Base-by-base conservation (phyloP, 345 rosid species). In the Erysimum cheiranthoides region DNA sequence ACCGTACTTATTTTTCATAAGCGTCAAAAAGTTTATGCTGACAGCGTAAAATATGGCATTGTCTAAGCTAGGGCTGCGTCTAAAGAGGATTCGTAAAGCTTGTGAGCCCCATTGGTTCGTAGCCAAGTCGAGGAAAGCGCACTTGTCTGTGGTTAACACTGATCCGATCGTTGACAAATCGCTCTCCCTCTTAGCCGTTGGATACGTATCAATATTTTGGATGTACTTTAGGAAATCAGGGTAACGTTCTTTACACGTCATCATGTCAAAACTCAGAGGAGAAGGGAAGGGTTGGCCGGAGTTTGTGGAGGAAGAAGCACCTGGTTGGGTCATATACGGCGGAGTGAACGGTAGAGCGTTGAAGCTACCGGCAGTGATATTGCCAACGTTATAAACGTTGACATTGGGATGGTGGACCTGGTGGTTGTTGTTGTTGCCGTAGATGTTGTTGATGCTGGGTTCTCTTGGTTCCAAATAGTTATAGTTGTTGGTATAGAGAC, bases 1-100 rank as follows among this genome's bases (percentile, higher is more conserved):
- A 27, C 68, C 40, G 61, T 6, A 7, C 14, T 21, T 32, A 10
- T 32, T n/a, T n/a, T 5, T 47, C 74, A 71, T 71, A 25, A 71
- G 74, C 9, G 8, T 4, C 1, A 5, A 13, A 50, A 71, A 59
- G 36, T 71, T 43, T 5, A 0, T 4, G 27, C 7, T 5, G 9
- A 70, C 46, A 4, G 57, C 32, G 6, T 14, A 0, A 12, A 32
- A 46, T 43, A 70, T 5, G 66, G 59, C 1, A 3, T 3, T 0
- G 28, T 45, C 66, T 18, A 71, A 32, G 17, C 10, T 14, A 46
- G 11, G 57, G 36, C 5, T 18, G 12, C 74, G 56, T 32, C 8
- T 32, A 27, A 71, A 42, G 45, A 71, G 74, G 17, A 2, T 1
- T 10, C 3, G 6, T 21, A 71, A 13, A 21, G 54, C n/a, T 1